A percentile compares a stretch with the other conserved stretches of the same genome.
phyloP scores from a whole-genome alignment of 139 green algal genomes.

The Coelastrella sp. region DNA sequence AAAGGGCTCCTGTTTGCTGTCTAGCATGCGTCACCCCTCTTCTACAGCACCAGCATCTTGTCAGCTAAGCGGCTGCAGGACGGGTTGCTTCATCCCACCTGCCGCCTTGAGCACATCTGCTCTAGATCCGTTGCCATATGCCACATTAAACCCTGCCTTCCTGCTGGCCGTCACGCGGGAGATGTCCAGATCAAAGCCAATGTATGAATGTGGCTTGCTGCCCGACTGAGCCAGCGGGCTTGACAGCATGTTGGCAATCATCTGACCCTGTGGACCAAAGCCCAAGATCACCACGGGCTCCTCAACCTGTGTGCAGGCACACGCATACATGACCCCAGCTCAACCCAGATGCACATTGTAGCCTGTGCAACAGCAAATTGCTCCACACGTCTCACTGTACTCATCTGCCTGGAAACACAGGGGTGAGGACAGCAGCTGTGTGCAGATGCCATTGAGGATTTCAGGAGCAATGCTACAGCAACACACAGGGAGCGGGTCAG shows the following conservation, averaged over 20 bases:
- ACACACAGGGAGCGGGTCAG: no score
- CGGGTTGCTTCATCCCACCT: neutral
- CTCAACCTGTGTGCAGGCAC: constrained; percentile 18
- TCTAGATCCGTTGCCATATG: constrained; percentile 79
- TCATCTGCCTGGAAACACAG: no score
- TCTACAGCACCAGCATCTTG: no score
- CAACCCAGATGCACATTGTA: no score
- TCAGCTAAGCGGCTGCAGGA: neutral
- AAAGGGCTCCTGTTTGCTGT: neutral
- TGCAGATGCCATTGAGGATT: no score
- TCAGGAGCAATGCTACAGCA: no score
- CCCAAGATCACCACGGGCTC: constrained; percentile 84
- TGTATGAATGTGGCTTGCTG: constrained; percentile 64
- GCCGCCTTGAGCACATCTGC: constrained; percentile 80
- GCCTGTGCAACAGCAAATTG: no score
- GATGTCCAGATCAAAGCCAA: constrained; percentile 88
- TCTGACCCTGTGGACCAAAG: constrained; percentile 69
- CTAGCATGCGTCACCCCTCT: no score
- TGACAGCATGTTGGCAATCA: constrained; percentile 90
- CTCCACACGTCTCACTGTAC: no score
- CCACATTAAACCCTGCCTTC: constrained; percentile 68
- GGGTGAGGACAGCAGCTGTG: no score
- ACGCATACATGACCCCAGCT: neutral
- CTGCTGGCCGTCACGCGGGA: constrained; percentile 69
- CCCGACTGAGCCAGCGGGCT: constrained; percentile 58